Conservation (phyloP, 805 yeast genomes). For the Cyberlindnera amylophila region DNA sequence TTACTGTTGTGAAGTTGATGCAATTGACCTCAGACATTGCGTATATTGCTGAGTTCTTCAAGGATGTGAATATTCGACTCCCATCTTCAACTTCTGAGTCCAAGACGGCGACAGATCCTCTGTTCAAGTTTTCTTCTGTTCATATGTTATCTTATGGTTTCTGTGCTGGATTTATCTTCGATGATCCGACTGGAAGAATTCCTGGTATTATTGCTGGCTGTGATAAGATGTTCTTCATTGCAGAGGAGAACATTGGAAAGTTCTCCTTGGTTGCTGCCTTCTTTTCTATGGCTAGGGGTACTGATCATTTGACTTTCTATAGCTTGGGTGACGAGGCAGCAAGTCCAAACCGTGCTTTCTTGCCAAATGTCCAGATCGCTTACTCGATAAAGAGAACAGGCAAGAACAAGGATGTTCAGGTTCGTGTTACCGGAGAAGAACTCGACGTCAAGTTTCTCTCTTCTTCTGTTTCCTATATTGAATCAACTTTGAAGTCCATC, state of each 20-base stretch:
- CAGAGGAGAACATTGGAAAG: conserved; percentile 60
- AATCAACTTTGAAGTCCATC: conserved; percentile 45
- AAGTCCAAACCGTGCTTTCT: conserved; percentile 56
- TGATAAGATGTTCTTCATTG: conserved; percentile 63
- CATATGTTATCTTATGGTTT: conserved; percentile 60
- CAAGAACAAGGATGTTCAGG: conserved; percentile 36
- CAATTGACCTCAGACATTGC: conserved; percentile 9
- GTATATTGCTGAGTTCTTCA: background rate
- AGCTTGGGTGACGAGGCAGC: conserved; percentile 42
- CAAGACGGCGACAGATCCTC: background rate
- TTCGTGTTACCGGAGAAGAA: conserved; percentile 62
- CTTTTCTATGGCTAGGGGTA: conserved; percentile 66
- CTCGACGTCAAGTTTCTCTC: conserved; percentile 64
- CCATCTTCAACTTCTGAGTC: too few relatives aligned
- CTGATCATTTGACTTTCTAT: conserved; percentile 45
- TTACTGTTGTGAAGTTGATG: conserved; percentile 35
- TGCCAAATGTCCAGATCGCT: conserved; percentile 63
- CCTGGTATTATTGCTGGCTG: conserved; percentile 83
- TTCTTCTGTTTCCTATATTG: conserved; percentile 50
- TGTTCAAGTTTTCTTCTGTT: conserved; percentile 39
- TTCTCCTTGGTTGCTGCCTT: conserved; percentile 67
- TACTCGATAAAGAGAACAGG: conserved; percentile 34
- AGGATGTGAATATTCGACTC: background rate
- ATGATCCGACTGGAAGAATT: conserved; percentile 33
- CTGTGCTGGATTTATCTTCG: conserved; percentile 78